Evolutionary conservation across 257 asterid species (phyloP).

Genomic region (Ballota nigra): DNA sequence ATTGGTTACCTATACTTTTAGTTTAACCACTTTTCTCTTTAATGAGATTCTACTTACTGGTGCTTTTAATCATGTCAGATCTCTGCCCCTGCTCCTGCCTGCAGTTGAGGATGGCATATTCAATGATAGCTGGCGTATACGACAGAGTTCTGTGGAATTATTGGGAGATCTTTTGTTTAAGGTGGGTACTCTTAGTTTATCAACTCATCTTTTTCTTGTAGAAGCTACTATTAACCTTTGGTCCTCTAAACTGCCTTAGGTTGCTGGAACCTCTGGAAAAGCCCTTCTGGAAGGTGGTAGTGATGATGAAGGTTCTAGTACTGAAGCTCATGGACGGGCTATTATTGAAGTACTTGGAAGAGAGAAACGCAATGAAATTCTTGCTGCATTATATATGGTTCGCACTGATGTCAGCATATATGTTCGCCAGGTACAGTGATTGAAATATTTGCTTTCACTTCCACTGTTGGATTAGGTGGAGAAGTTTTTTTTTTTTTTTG

Average conservation of each 20-base stretch:
- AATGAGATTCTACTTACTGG: not conserved
- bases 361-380: slow-evolving; percentile 96
- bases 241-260: slow-evolving; percentile 41
- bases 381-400: slow-evolving; percentile 98
- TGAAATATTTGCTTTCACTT: slow-evolving; percentile 23
- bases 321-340: slow-evolving; percentile 99
- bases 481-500: slow-evolving; percentile 19
- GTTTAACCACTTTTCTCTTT: slow-evolving; percentile 2
- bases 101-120: slow-evolving; percentile 99
- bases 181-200: slow-evolving; percentile 41
- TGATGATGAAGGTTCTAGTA: slow-evolving; percentile 99
- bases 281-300: slow-evolving; percentile 99
- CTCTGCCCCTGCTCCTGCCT: slow-evolving; percentile 95
- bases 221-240: slow-evolving; percentile 7
- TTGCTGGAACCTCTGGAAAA: slow-evolving; percentile 99
- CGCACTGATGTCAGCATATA: slow-evolving; percentile 92
- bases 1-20: not conserved
- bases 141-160: slow-evolving; percentile 99
- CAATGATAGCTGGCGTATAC: slow-evolving; percentile 97
- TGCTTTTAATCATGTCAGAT: slow-evolving; percentile 39
- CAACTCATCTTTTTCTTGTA: slow-evolving; percentile 12
- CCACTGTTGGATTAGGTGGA: slow-evolving; percentile 15
- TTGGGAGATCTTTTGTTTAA: slow-evolving; percentile 95
- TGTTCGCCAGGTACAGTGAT: slow-evolving; percentile 87
- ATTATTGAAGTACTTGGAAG: slow-evolving; percentile 96